These are phyloP conservation scores for Rhizophora mangle DNA, from an alignment of 345 rosid species.

Conservation along the genomic window DNA sequence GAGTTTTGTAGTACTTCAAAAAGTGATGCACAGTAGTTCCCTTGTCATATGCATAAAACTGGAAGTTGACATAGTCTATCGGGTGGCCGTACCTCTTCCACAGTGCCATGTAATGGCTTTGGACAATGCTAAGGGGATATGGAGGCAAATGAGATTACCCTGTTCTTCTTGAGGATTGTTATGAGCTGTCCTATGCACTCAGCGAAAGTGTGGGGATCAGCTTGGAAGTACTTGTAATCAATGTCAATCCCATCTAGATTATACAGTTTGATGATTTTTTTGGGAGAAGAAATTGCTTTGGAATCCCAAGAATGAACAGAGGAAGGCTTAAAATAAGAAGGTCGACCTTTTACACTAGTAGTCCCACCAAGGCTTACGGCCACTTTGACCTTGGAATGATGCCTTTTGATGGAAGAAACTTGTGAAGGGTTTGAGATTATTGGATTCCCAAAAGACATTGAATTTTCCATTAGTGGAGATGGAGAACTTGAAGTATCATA, in stretches of 20 bases:
- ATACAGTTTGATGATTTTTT: slow-evolving; percentile 28
- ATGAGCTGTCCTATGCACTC: slow-evolving; percentile 38
- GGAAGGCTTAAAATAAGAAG: slow-evolving; percentile 28
- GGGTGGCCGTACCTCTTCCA: slow-evolving; percentile 36
- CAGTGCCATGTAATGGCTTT: slow-evolving; percentile 36
- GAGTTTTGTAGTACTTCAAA: not conserved
- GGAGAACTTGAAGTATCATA: slow-evolving; percentile 16
- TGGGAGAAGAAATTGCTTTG: slow-evolving; percentile 40
- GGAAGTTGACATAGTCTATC: slow-evolving; percentile 43
- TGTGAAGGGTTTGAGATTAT: slow-evolving; percentile 27
- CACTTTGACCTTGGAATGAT: slow-evolving; percentile 32
- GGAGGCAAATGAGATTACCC: slow-evolving; percentile 34
- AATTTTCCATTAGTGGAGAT: slow-evolving; percentile 35
- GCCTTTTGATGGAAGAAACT: slow-evolving; percentile 29
- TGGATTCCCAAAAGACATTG: not conserved
- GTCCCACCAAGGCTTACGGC: slow-evolving; percentile 42
- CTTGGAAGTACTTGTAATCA: slow-evolving; percentile 37
- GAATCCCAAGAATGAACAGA: slow-evolving; percentile 33
- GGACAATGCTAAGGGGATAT: slow-evolving; percentile 31
- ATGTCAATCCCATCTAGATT: slow-evolving; percentile 40
- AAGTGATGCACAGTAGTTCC: slow-evolving; percentile 14
- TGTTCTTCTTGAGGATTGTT: slow-evolving; percentile 27
- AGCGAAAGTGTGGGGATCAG: slow-evolving; percentile 30
- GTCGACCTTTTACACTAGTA: slow-evolving; percentile 7
- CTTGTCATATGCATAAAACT: slow-evolving; percentile 35